These are phyloP conservation scores for Candida sakaeoensis DNA, from an alignment of 805 yeast species.

Conservation along the genomic window DNA sequence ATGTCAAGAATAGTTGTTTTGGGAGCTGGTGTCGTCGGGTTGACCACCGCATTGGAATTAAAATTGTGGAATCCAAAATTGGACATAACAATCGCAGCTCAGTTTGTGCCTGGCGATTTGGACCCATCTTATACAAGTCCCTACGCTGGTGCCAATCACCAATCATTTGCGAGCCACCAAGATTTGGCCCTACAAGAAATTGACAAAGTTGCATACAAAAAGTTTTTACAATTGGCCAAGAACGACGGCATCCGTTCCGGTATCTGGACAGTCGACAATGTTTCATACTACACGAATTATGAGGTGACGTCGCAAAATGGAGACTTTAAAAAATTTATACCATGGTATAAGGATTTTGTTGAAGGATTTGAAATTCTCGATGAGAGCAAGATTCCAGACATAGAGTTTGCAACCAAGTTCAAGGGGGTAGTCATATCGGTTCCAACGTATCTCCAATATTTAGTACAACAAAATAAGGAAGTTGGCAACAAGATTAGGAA, in stretches of 20 bases:
- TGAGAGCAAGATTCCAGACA: slow-evolving; percentile 36
- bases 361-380: slow-evolving; percentile 34
- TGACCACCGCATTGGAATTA: slow-evolving; percentile 32
- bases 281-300: slow-evolving; percentile 15
- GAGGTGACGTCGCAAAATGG: slow-evolving; percentile 9
- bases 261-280: slow-evolving; percentile 24
- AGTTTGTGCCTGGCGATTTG: slow-evolving; percentile 53
- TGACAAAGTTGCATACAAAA: slow-evolving; percentile 49
- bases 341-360: slow-evolving; percentile 50
- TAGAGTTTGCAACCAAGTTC: slow-evolving; percentile 43
- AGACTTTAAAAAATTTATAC: slow-evolving; percentile 12
- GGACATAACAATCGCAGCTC: slow-evolving; percentile 29
- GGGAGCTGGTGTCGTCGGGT: slow-evolving; percentile 38
- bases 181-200: slow-evolving; percentile 35
- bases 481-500: slow-evolving; percentile 50
- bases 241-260: slow-evolving; percentile 47
- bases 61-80: slow-evolving; percentile 17
- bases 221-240: slow-evolving; percentile 44
- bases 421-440: slow-evolving; percentile 59
- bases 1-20: slow-evolving; percentile 15
- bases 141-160: slow-evolving; percentile 73
- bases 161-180: slow-evolving; percentile 47
- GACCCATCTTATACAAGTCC: slow-evolving; percentile 57
- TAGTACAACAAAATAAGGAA: slow-evolving; percentile 42
- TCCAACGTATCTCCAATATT: slow-evolving; percentile 51